phyloP scores from a whole-genome alignment of 257 asterid genomes.

The Verbena officinalis region DNA sequence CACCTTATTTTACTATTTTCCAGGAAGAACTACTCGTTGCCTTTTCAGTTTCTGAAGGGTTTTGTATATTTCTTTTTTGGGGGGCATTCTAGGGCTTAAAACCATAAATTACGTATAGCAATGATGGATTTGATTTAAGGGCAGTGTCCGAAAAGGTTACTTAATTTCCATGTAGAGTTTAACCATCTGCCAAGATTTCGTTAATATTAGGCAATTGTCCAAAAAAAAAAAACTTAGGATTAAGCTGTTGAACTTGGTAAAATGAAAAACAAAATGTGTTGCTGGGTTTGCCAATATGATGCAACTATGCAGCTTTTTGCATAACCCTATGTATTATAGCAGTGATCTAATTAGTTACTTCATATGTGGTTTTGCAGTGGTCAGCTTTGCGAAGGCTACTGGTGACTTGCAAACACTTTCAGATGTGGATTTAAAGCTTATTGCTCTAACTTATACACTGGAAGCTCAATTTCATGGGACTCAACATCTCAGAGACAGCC shows the following conservation, averaged over 20 bases:
- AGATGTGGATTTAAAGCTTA: conserved; percentile 95
- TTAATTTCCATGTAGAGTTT: not conserved
- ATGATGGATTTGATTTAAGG: conserved; percentile 4
- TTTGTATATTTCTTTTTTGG: not conserved
- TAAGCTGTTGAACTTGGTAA: not conserved
- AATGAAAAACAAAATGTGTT: not conserved
- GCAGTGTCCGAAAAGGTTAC: conserved; percentile 4
- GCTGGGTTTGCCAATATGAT: not conserved
- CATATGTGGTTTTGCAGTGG: conserved; percentile 51
- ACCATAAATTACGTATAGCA: not conserved
- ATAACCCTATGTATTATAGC: not conserved
- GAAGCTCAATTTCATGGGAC: conserved; percentile 88
- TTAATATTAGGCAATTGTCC: not conserved
- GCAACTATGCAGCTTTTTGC: not conserved
- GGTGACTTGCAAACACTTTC: conserved; percentile 99
- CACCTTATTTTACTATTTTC: too few relatives aligned
- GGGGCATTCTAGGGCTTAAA: not conserved
- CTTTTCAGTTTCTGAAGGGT: too few relatives aligned
- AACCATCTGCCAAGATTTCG: not conserved
- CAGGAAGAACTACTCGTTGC: not conserved
- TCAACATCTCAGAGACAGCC: conserved; percentile 72
- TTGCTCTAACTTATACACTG: conserved; percentile 83
- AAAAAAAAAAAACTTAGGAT: not conserved
- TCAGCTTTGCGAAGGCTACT: conserved; percentile 88
- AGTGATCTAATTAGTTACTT: conserved; percentile 13